phyloP scores from a whole-genome alignment of 2,329 filamentous ascomycete genomes.

The Phyllosticta citrichinensis region DNA sequence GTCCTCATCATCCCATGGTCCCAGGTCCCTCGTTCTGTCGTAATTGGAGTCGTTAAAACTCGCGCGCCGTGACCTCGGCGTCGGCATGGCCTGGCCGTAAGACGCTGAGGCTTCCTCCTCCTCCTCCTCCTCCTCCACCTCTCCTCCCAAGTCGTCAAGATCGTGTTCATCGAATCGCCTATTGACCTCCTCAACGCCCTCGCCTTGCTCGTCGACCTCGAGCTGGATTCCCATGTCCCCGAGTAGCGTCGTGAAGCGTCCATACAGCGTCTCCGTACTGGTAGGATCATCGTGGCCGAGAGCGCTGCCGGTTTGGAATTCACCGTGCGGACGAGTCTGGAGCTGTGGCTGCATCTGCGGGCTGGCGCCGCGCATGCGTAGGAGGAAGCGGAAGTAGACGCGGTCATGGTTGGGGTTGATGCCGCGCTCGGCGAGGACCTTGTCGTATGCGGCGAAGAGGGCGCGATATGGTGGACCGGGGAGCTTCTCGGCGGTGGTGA shows the following conservation, averaged over 20 bases:
- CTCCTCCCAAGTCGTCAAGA: not conserved
- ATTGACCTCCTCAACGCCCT: slow-evolving; percentile 25
- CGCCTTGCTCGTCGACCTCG: slow-evolving; percentile 44
- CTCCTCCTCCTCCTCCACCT: not conserved
- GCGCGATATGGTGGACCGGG: slow-evolving; percentile 61
- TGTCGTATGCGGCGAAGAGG: slow-evolving; percentile 72
- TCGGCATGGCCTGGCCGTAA: slow-evolving; percentile 18
- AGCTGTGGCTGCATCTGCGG: slow-evolving; percentile 13
- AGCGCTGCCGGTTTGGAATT: not conserved
- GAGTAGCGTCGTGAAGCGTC: slow-evolving; percentile 62
- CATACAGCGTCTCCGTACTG: slow-evolving; percentile 45
- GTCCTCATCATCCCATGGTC: not conserved
- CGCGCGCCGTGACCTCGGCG: slow-evolving; percentile 11
- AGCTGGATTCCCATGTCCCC: slow-evolving; percentile 61
- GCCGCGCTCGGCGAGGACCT: slow-evolving; percentile 59
- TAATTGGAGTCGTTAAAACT: slow-evolving; percentile 13
- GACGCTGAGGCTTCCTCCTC: slow-evolving; percentile 29
- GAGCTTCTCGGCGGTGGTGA: slow-evolving; percentile 59
- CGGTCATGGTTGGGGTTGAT: slow-evolving; percentile 64
- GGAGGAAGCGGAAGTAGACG: slow-evolving; percentile 66
- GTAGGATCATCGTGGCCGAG: slow-evolving; percentile 27
- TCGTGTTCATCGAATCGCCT: slow-evolving; percentile 22
- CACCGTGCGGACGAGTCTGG: not conserved
- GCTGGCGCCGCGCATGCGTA: slow-evolving; percentile 48
- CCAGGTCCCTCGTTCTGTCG: not conserved